Percentiles rank a stretch among this genome's conserved stretches.
Evolutionary conservation across 2,329 filamentous ascomycete genomes (phyloP).

Genomic region (Diplocarpon mali): DNA sequence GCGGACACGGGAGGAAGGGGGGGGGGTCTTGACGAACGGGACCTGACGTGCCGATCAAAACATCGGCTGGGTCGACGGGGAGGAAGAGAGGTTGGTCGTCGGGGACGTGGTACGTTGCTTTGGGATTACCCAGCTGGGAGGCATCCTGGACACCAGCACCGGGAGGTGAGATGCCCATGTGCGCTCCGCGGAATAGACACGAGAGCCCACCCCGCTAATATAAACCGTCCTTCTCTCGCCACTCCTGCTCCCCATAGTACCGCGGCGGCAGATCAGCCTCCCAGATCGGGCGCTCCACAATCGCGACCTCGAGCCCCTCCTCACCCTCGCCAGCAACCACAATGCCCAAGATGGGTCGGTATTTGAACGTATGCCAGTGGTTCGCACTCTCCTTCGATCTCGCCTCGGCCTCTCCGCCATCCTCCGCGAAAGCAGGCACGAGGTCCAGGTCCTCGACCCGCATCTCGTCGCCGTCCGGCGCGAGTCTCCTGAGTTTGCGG

Average conservation of each 20-base stretch:
- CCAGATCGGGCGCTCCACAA: constrained; percentile 83
- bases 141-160: too few relatives aligned
- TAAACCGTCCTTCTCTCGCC: constrained; percentile 19
- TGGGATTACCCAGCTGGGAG: too few relatives aligned
- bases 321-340: constrained; percentile 33
- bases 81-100: too few relatives aligned
- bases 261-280: constrained; percentile 67
- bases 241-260: constrained; percentile 50
- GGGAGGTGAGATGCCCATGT: too few relatives aligned
- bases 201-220: not conserved
- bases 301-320: constrained; percentile 59
- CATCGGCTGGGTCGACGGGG: too few relatives aligned
- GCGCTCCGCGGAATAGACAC: too few relatives aligned
- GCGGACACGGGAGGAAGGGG: too few relatives aligned
- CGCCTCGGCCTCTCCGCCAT: constrained; percentile 7
- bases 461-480: constrained; percentile 31
- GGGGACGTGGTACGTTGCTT: too few relatives aligned
- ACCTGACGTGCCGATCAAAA: too few relatives aligned
- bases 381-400: constrained; percentile 1
- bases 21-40: too few relatives aligned
- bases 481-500: constrained; percentile 30
- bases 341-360: constrained; percentile 79
- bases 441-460: constrained; percentile 28
- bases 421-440: constrained; percentile 6
- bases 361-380: constrained; percentile 79